phyloP scores from a whole-genome alignment of 1,284 basidiomycete genomes.

The Trametes versicolor region DNA sequence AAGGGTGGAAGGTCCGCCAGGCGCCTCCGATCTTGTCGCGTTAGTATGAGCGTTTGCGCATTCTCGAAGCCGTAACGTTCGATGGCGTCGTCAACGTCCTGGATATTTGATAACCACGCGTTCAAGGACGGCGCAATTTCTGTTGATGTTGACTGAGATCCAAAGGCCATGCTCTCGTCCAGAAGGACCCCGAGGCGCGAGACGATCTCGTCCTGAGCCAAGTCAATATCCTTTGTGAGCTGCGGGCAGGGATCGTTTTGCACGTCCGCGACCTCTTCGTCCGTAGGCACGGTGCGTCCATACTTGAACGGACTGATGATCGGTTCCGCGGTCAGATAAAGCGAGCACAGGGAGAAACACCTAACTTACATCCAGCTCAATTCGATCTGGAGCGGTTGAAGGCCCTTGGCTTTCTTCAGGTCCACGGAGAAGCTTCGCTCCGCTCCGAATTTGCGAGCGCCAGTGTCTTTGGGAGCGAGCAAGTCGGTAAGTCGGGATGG shows the following conservation, averaged over 20 bases:
- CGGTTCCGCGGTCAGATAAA: not conserved
- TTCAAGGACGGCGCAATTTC: slow-evolving; percentile 20
- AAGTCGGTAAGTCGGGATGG: slow-evolving; percentile 45
- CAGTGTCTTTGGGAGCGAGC: slow-evolving; percentile 15
- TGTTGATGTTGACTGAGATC: slow-evolving; percentile 15
- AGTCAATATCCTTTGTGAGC: slow-evolving; percentile 26
- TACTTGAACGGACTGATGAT: slow-evolving; percentile 54
- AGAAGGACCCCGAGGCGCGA: slow-evolving; percentile 15
- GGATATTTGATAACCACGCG: slow-evolving; percentile 11
- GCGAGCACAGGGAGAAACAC: no score
- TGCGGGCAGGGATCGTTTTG: slow-evolving; percentile 28
- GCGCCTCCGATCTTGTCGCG: slow-evolving; percentile 37
- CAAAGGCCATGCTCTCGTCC: slow-evolving; percentile 22
- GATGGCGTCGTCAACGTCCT: not conserved
- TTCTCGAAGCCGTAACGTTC: not conserved
- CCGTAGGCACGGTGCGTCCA: slow-evolving; percentile 55
- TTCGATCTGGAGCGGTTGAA: slow-evolving; percentile 65
- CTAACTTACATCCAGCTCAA: slow-evolving; percentile 72
- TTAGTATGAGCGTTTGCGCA: slow-evolving; percentile 30
- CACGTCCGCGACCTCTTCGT: slow-evolving; percentile 54
- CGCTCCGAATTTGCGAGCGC: not conserved
- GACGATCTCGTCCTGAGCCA: slow-evolving; percentile 25
- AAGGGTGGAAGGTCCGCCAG: slow-evolving; percentile 26
- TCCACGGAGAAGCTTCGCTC: slow-evolving; percentile 38
- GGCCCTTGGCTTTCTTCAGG: slow-evolving; percentile 65